phyloP scores from a whole-genome alignment of 805 yeast species.

The Starmerella sirachaensis region DNA sequence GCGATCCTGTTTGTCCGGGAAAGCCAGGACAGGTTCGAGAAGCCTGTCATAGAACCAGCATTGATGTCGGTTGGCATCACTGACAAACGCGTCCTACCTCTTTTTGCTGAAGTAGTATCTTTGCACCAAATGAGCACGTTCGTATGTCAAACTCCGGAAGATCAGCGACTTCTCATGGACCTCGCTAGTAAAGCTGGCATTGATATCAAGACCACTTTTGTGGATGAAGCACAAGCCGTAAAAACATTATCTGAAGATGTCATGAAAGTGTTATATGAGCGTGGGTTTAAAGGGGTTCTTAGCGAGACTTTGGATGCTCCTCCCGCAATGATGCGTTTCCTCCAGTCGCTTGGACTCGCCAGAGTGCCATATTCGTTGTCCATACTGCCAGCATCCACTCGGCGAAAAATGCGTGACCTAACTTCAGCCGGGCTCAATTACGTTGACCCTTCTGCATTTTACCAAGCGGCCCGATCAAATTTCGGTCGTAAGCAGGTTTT shows the following conservation, averaged over 20 bases:
- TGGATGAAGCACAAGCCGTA: slow-evolving; percentile 28
- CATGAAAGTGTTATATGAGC: slow-evolving; percentile 29
- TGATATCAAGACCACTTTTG: slow-evolving; percentile 13
- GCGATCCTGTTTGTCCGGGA: slow-evolving; percentile 1
- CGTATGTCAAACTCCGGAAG: slow-evolving; percentile 43
- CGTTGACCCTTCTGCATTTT: slow-evolving; percentile 1
- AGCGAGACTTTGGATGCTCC: slow-evolving; percentile 69
- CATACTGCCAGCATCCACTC: slow-evolving; percentile 17
- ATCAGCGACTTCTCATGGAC: slow-evolving; percentile 38
- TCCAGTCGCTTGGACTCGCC: slow-evolving; percentile 26
- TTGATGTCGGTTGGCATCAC: slow-evolving; percentile 47
- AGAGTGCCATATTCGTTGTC: slow-evolving; percentile 54
- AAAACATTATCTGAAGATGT: slow-evolving; percentile 36
- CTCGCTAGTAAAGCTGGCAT: slow-evolving; percentile 32
- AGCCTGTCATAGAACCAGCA: slow-evolving; percentile 60
- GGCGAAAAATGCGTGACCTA: neutral
- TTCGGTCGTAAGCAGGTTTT: slow-evolving; percentile 11
- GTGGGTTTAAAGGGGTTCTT: slow-evolving; percentile 74
- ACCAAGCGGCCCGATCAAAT: slow-evolving; percentile 2
- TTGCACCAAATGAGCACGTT: slow-evolving; percentile 46
- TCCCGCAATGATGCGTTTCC: slow-evolving; percentile 40
- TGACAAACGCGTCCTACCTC: slow-evolving; percentile 39
- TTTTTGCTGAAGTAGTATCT: slow-evolving; percentile 47
- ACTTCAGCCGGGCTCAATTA: neutral
- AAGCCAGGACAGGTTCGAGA: slow-evolving; percentile 25